Percentiles rank a stretch among this genome's conserved stretches.
Evolutionary conservation across 768 basidiomycete genomes (phyloP).

Genomic region (Boletus reticulatus): DNA sequence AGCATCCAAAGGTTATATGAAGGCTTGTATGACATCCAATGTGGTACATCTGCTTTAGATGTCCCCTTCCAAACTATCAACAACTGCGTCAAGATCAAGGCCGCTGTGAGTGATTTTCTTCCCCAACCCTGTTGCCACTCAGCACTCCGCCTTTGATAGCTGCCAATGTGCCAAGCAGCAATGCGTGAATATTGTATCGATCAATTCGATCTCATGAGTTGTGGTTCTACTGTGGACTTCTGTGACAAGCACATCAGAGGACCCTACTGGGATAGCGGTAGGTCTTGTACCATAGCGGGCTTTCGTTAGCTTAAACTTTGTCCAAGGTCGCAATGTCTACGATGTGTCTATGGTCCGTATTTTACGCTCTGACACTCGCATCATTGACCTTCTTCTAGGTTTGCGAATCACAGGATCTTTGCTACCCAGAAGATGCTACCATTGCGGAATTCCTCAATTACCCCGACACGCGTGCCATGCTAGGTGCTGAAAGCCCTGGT

Average conservation of each 20-base stretch:
- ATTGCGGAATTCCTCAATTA: slow-evolving; percentile 49
- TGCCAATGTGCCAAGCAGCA: slow-evolving; percentile 64
- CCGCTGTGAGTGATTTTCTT: slow-evolving; percentile 40
- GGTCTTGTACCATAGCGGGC: slow-evolving; percentile 7
- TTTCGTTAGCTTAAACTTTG: not conserved
- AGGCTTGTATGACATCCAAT: slow-evolving; percentile 48
- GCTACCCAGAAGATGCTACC: slow-evolving; percentile 37
- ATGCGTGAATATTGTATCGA: slow-evolving; percentile 63
- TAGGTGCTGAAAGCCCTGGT: slow-evolving; percentile 45
- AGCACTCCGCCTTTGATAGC: slow-evolving; percentile 32
- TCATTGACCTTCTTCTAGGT: slow-evolving; percentile 17
- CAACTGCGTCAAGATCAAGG: slow-evolving; percentile 50
- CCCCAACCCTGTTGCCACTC: not conserved
- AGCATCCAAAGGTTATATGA: slow-evolving; percentile 32
- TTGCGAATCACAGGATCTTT: slow-evolving; percentile 29
- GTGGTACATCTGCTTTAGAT: slow-evolving; percentile 49
- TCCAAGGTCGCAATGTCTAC: slow-evolving; percentile 48
- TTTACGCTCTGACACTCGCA: not conserved
- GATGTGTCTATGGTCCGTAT: slow-evolving; percentile 51
- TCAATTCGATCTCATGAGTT: slow-evolving; percentile 60
- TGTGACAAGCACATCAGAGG: slow-evolving; percentile 56
- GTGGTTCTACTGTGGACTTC: slow-evolving; percentile 63
- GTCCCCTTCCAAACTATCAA: slow-evolving; percentile 46
- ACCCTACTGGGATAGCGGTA: slow-evolving; percentile 39
- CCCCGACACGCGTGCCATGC: slow-evolving; percentile 39